Evolutionary conservation across 805 yeast genomes (phyloP).

Genomic region (Metschnikowia matae): DNA sequence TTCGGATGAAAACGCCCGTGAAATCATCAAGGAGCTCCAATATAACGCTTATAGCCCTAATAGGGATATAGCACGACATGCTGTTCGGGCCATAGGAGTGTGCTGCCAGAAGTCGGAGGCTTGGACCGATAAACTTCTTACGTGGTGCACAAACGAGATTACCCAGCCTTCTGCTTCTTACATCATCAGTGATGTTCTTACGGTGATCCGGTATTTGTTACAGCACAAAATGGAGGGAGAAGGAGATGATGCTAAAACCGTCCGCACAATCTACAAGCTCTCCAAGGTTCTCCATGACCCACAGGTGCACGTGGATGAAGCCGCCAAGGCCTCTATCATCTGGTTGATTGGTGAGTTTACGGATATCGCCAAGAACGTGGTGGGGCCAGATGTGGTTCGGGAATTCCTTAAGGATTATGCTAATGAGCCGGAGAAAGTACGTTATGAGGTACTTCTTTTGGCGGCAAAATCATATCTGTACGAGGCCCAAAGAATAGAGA

Average conservation of each 20-base stretch:
- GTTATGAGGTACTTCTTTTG: constrained; percentile 66
- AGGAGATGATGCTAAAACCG: constrained; percentile 30
- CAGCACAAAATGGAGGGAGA: constrained; percentile 43
- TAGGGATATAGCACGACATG: constrained; percentile 32
- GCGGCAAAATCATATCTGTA: constrained; percentile 61
- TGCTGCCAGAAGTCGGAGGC: constrained; percentile 48
- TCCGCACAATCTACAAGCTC: constrained; percentile 53
- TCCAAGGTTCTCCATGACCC: constrained; percentile 16
- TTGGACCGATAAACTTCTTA: constrained; percentile 54
- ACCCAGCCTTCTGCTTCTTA: constrained; percentile 15
- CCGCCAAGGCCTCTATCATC: constrained; percentile 76
- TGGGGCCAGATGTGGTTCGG: constrained; percentile 77
- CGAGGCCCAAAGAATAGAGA: constrained; percentile 11
- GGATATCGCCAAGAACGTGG: constrained; percentile 25
- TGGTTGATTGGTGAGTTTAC: constrained; percentile 91
- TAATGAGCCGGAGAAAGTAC: constrained; percentile 51
- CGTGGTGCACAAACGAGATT: constrained; percentile 59
- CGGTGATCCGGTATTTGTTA: constrained; percentile 67
- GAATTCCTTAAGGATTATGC: constrained; percentile 50
- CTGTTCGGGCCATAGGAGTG: constrained; percentile 59
- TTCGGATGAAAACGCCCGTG: constrained; percentile 50
- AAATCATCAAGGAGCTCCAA: constrained; percentile 59
- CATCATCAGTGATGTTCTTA: constrained; percentile 60
- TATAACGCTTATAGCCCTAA: constrained; percentile 42
- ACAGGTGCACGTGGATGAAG: constrained; percentile 21